Base-by-base conservation (phyloP, 2,329 filamentous ascomycete genomes). In the Clarireedia hainanense region DNA sequence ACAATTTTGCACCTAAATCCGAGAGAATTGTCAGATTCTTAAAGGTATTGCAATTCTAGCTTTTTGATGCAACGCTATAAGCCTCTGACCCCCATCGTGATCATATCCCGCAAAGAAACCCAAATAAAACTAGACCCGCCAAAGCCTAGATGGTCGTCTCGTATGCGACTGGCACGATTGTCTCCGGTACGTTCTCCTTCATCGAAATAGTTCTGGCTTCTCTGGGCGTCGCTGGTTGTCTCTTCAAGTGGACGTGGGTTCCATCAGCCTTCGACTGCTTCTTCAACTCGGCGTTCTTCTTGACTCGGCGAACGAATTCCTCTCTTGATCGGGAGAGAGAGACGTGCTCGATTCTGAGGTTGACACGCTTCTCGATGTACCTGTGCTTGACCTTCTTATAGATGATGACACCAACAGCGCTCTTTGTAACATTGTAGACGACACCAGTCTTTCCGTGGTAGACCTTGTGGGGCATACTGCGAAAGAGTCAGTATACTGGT, bases 311-410 rank as follows among this genome's bases (percentile, higher is more conserved):
- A 72, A 97, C 78, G 84, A 99, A 97, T 76, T 94, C 92, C 72
- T 97, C 92, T 74, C 94, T 85, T 72, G 92, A 97, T 75, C 94
- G 88, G 69, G 92, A 97, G 74, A 89, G 88, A 72, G 80, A 79
- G 78, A 99, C 84, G 86, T 99, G 94, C 87, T 99, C 94, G 77
- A 97, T 79, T 75, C 94, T 90, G 80, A 99, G 83, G 86, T 96
- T 97, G 82, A 99, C 86, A 76, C 94, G 92, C 91, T 99, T 99
- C 89, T 99, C 94, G 76, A 99, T 83, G 86, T 96, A 99, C 73
- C 92, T 89, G 87, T 97, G 94, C 80, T 91, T 91, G 75, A 99
- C 94, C 78, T 95, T 90, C 86, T 96, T 96, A 88, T 95, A 92
- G 80, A 99, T 89, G 80, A 99, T 96, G 77, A 99, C 88, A 72